Conservation (phyloP, 73 alveolate genomes). For the Loxodes magnus region DNA sequence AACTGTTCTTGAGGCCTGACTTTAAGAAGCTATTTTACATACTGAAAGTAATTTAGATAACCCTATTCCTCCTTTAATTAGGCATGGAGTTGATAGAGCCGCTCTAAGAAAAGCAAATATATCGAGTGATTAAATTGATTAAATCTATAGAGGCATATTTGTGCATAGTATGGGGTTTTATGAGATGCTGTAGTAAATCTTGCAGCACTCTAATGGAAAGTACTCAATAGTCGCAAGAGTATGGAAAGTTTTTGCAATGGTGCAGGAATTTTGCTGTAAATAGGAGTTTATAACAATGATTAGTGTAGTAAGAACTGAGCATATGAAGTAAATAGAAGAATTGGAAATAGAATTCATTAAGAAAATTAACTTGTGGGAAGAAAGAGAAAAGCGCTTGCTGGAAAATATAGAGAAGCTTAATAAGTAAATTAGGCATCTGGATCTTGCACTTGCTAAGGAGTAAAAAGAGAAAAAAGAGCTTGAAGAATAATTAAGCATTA, state of each 20-base stretch:
- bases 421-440: background rate
- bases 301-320: conserved; percentile 25
- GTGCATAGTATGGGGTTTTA: conserved; percentile 51
- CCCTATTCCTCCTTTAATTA: conserved; percentile 19
- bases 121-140: conserved; percentile 27
- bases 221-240: conserved; percentile 31
- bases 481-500: conserved; percentile 8
- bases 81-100: conserved; percentile 46
- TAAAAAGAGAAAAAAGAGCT: conserved; percentile 8
- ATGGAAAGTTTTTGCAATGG: conserved; percentile 52
- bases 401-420: background rate
- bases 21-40: no score
- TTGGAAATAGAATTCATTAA: conserved; percentile 23
- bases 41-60: no score
- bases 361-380: conserved; percentile 8
- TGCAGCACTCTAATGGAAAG: conserved; percentile 31
- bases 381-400: background rate
- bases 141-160: conserved; percentile 35
- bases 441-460: conserved; percentile 8
- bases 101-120: conserved; percentile 31
- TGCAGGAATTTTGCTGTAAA: conserved; percentile 51
- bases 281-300: conserved; percentile 44
- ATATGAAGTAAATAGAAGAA: conserved; percentile 25
- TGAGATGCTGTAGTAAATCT: conserved; percentile 32
- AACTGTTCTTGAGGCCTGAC: no score